Evolutionary conservation across 768 basidiomycete genomes (phyloP).

Genomic region (Amyloporia xantha): DNA sequence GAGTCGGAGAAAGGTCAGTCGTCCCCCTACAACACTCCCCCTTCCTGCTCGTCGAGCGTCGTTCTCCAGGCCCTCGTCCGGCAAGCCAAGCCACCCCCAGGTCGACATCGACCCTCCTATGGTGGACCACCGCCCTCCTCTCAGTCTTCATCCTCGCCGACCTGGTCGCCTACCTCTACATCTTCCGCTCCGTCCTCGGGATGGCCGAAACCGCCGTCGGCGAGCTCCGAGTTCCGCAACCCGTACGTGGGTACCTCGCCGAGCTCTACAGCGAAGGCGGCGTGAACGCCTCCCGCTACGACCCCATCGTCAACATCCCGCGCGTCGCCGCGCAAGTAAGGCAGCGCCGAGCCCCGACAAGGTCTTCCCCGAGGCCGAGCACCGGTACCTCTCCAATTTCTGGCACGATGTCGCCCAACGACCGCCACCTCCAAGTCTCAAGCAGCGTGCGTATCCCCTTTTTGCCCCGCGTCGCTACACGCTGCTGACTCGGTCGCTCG

Average conservation of each 20-base stretch:
- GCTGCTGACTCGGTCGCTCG: too few species aligned
- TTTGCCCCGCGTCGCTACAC: too few species aligned
- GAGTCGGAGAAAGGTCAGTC: constrained; percentile 7
- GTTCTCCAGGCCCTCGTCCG: background rate
- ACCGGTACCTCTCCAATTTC: constrained; percentile 12
- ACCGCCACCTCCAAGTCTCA: constrained; percentile 17
- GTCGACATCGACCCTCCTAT: background rate
- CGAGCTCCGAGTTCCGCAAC: constrained; percentile 14
- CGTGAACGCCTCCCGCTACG: constrained; percentile 12
- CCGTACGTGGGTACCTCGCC: constrained; percentile 21
- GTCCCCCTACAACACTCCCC: background rate
- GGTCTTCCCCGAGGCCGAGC: constrained; percentile 17
- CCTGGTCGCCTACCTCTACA: constrained; percentile 10
- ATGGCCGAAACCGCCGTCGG: background rate
- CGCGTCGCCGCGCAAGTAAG: constrained; percentile 18
- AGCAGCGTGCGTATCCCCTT: constrained; percentile 12
- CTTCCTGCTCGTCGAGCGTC: background rate
- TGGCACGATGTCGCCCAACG: constrained; percentile 17
- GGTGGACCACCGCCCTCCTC: constrained; percentile 4
- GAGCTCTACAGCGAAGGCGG: constrained; percentile 18
- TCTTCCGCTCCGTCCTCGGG: constrained; percentile 8
- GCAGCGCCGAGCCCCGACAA: constrained; percentile 15
- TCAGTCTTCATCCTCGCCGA: constrained; percentile 11
- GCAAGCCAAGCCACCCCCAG: background rate
- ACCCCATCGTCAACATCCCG: constrained; percentile 16